A percentile compares a stretch with the other conserved stretches of the same genome.
phyloP scores from a whole-genome alignment of 2,329 filamentous ascomycete genomes.

The Penicillium griseofulvum region DNA sequence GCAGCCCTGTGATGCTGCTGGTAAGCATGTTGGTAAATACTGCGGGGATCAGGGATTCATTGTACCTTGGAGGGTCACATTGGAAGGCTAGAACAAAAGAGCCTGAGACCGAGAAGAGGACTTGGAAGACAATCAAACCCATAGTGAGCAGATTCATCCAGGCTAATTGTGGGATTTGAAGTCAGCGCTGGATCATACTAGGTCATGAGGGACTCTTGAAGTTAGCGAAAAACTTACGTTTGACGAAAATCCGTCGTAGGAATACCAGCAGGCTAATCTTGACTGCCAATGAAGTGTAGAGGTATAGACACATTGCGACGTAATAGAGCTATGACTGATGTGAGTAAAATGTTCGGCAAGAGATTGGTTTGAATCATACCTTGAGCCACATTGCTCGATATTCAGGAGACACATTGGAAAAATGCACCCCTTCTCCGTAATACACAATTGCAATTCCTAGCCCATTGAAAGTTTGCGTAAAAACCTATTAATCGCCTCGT shows the following conservation, averaged over 20 bases:
- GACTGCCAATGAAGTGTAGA: slow-evolving; percentile 3
- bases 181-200: background rate
- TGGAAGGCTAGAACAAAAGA: slow-evolving; percentile 9
- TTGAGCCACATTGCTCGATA: slow-evolving; percentile 5
- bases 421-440: slow-evolving; percentile 7
- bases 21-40: background rate
- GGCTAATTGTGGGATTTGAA: background rate
- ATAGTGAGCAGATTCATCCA: slow-evolving; percentile 9
- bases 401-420: background rate
- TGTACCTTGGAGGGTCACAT: slow-evolving; percentile 6
- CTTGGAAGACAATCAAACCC: slow-evolving; percentile 4
- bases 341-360: background rate
- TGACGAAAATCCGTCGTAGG: slow-evolving; percentile 7
- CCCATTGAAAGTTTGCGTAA: slow-evolving; percentile 7
- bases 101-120: slow-evolving; percentile 1
- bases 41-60: background rate
- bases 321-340: slow-evolving; percentile 3
- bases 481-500: background rate
- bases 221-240: background rate
- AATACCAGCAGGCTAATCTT: slow-evolving; percentile 7
- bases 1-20: background rate
- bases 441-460: slow-evolving; percentile 4
- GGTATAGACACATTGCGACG: slow-evolving; percentile 9
- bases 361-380: background rate
- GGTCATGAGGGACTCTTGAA: background rate